phyloP scores from a whole-genome alignment of 805 yeast species.

The Hermanozyma aechmeae region DNA sequence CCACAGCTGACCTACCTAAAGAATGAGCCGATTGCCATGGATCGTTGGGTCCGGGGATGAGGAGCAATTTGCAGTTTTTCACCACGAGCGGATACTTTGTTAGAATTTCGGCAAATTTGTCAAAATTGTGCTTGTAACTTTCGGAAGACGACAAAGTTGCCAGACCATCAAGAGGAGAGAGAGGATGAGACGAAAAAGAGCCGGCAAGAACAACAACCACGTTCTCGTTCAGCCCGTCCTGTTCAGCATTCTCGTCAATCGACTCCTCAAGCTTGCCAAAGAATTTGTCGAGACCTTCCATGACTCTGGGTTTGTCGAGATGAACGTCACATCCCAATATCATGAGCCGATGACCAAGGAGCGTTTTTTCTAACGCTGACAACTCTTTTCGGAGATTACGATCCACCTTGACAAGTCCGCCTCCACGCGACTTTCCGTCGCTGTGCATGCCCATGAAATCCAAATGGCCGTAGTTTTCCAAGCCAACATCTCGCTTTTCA shows the following conservation, averaged over 20 bases:
- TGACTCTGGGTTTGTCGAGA: constrained; percentile 48
- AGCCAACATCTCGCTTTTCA: constrained; percentile 58
- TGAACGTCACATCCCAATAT: constrained; percentile 69
- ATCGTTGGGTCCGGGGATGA: constrained; percentile 87
- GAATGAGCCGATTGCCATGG: constrained; percentile 80
- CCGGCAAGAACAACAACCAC: constrained; percentile 74
- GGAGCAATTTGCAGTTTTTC: constrained; percentile 46
- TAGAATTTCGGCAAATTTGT: constrained; percentile 58
- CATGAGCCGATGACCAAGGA: constrained; percentile 49
- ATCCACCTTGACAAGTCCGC: constrained; percentile 63
- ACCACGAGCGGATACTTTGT: constrained; percentile 49
- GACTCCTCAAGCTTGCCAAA: constrained; percentile 40
- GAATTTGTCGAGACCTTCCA: constrained; percentile 60
- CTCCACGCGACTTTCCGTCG: no score
- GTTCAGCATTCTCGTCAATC: constrained; percentile 11
- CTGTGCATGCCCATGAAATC: constrained; percentile 51
- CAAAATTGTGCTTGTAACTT: constrained; percentile 60
- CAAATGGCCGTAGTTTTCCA: constrained; percentile 67
- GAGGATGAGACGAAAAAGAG: constrained; percentile 62
- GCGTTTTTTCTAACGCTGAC: constrained; percentile 44
- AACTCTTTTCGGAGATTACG: constrained; percentile 47
- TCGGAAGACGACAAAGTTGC: constrained; percentile 42
- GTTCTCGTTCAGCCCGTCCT: constrained; percentile 34
- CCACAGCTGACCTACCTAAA: constrained; percentile 38
- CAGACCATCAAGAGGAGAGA: constrained; percentile 46